phyloP scores from a whole-genome alignment of 345 rosid species.

The Xanthoceras sorbifolium region DNA sequence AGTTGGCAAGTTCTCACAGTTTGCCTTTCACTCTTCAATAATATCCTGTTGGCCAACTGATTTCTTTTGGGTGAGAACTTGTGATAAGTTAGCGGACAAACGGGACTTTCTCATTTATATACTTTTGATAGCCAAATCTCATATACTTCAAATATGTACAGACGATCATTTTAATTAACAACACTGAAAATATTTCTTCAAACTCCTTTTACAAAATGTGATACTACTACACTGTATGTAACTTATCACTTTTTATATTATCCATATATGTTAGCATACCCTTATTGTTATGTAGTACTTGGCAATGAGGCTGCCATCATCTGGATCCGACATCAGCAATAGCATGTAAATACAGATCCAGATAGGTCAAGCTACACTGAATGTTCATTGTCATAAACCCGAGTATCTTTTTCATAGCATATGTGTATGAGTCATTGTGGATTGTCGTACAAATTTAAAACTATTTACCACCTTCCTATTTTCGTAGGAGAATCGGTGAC shows the following conservation, averaged over 20 bases:
- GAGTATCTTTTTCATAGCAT: background rate
- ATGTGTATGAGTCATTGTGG: background rate
- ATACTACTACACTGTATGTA: background rate
- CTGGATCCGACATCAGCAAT: background rate
- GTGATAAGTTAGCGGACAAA: background rate
- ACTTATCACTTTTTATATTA: background rate
- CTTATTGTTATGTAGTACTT: background rate
- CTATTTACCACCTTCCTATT: constrained; percentile 3
- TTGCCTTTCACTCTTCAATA: background rate
- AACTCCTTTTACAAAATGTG: background rate
- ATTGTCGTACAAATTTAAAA: background rate
- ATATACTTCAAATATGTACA: background rate
- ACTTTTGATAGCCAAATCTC: background rate
- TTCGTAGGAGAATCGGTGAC: constrained; percentile 55
- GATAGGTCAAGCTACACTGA: background rate
- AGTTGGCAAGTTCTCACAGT: background rate
- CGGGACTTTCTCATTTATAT: background rate
- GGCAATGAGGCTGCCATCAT: background rate
- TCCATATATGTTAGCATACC: background rate
- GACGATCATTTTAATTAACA: background rate
- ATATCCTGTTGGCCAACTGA: background rate
- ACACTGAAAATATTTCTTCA: background rate
- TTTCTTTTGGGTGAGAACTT: background rate
- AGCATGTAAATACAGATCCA: background rate
- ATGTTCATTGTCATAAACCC: background rate